Percentiles rank a stretch among this genome's conserved stretches.
Conservation (phyloP, 2,329 filamentous ascomycete species). For the Clarireedia hainanense region DNA sequence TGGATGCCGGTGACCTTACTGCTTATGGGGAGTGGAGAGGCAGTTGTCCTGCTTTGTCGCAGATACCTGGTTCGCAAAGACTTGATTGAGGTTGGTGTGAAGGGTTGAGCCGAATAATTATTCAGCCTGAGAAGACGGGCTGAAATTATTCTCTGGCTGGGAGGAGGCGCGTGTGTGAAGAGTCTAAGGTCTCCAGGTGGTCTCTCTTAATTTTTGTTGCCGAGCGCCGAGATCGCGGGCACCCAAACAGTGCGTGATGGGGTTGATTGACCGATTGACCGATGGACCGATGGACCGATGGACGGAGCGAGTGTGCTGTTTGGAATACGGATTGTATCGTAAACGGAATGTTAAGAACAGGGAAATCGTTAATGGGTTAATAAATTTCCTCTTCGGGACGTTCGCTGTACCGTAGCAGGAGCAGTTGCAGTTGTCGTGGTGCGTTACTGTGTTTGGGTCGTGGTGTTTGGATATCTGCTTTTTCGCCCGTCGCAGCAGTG, state of each 20-base stretch:
- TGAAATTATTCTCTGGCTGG: not conserved
- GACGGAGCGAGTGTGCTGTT: too few relatives aligned
- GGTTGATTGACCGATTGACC: not conserved
- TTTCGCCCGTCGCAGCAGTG: too few relatives aligned
- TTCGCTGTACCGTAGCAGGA: too few relatives aligned
- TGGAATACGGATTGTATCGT: too few relatives aligned
- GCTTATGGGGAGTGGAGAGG: conserved; percentile 28
- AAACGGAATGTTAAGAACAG: too few relatives aligned
- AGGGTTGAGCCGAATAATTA: conserved; percentile 20
- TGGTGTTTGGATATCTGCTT: too few relatives aligned
- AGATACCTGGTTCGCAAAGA: conserved; percentile 28
- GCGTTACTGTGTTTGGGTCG: too few relatives aligned
- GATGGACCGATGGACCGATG: too few relatives aligned
- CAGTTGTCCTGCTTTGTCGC: conserved; percentile 28
- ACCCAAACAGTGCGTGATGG: not conserved
- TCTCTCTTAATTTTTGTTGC: not conserved
- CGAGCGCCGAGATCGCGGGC: not conserved
- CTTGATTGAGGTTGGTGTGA: conserved; percentile 30
- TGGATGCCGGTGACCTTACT: conserved; percentile 30
- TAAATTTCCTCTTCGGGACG: too few relatives aligned
- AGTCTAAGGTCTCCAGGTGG: not conserved
- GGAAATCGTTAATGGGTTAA: too few relatives aligned
- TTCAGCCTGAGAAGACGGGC: conserved; percentile 7
- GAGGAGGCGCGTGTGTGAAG: not conserved
- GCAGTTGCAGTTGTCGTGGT: too few relatives aligned